Conservation (phyloP, 2,329 filamentous ascomycete genomes). For the Fusarium sp. region DNA sequence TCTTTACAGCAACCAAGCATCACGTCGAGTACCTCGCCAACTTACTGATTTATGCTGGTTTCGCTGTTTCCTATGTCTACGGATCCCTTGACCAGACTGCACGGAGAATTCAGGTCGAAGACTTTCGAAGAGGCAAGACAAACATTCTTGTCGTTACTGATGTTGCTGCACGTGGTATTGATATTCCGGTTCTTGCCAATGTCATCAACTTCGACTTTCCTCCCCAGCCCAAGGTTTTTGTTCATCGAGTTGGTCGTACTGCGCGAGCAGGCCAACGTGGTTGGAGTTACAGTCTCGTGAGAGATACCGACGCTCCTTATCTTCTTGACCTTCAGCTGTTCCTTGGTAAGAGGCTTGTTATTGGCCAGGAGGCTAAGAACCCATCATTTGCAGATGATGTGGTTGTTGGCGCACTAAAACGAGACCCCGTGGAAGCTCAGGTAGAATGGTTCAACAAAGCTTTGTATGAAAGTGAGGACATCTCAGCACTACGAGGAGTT, state of each 20-base stretch:
- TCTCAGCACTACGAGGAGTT: conserved; percentile 75
- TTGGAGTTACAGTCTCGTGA: conserved; percentile 94
- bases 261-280: conserved; percentile 91
- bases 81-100: conserved; percentile 94
- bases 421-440: conserved; percentile 77
- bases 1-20: conserved; percentile 96
- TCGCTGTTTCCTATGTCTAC: conserved; percentile 92
- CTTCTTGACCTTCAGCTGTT: conserved; percentile 94
- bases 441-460: conserved; percentile 87
- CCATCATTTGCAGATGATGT: conserved; percentile 84
- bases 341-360: conserved; percentile 81
- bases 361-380: conserved; percentile 72
- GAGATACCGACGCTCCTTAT: conserved; percentile 89
- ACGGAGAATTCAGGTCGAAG: conserved; percentile 88
- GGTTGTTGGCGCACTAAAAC: conserved; percentile 78
- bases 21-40: conserved; percentile 92
- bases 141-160: conserved; percentile 97
- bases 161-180: conserved; percentile 94
- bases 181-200: conserved; percentile 95
- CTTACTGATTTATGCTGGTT: conserved; percentile 83
- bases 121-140: conserved; percentile 83
- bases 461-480: conserved; percentile 77
- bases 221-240: conserved; percentile 94
- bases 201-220: conserved; percentile 99
- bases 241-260: conserved; percentile 95